These are phyloP conservation scores for Cucurbita moschata DNA, from an alignment of 306 rosid species.

Conservation along the genomic window DNA sequence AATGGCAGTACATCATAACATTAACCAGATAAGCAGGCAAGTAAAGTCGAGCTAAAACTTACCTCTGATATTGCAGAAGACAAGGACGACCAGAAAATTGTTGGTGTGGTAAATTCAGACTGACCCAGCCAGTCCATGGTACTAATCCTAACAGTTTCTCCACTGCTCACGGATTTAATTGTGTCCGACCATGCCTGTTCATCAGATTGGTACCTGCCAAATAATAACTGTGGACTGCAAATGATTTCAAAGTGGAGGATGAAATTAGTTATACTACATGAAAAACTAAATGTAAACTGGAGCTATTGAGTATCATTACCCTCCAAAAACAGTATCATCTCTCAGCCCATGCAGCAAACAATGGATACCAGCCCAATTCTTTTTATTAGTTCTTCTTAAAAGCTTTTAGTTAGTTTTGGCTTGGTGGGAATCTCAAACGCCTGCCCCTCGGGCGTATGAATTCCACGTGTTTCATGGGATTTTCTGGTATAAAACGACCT, in stretches of 20 bases:
- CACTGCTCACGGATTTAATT: constrained; percentile 48
- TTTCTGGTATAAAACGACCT: background rate
- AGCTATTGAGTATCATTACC: no score
- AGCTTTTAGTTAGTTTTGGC: background rate
- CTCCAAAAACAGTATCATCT: no score
- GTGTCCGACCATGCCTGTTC: constrained; percentile 90
- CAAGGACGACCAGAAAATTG: constrained; percentile 74
- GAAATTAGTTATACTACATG: background rate
- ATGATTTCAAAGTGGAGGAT: constrained; percentile 11
- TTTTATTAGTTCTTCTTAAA: background rate
- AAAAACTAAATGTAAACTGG: no score
- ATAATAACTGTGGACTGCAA: constrained; percentile 48
- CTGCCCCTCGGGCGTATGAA: no score
- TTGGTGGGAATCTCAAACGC: no score
- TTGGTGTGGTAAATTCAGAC: constrained; percentile 43
- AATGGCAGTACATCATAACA: background rate
- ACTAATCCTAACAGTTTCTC: constrained; percentile 49
- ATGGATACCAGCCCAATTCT: background rate
- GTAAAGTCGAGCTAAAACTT: constrained; percentile 1
- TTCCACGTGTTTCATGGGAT: background rate
- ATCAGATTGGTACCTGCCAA: constrained; percentile 67
- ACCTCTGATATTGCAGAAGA: constrained; percentile 91
- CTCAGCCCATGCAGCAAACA: no score
- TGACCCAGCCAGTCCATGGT: constrained; percentile 99
- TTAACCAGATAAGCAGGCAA: background rate